Conservation (phyloP, 768 basidiomycete species). For the Trametes maxima region DNA sequence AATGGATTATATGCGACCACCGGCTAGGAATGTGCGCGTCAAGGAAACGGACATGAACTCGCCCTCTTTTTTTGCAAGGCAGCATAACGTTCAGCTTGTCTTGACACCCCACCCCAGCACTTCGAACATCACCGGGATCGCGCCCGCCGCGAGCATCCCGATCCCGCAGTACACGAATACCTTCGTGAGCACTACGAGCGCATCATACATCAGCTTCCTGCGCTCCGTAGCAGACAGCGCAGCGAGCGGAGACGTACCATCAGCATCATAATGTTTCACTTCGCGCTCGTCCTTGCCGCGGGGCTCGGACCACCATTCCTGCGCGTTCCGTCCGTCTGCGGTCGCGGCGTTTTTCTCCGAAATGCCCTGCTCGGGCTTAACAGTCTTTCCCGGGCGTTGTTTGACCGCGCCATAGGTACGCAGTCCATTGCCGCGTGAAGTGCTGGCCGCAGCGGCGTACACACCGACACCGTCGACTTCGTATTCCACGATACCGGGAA, state of each 20-base stretch:
- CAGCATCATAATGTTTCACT: slow-evolving; percentile 82
- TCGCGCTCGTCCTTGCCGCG: slow-evolving; percentile 7
- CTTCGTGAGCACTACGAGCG: slow-evolving; percentile 76
- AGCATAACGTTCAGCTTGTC: slow-evolving; percentile 16
- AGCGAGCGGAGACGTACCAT: slow-evolving; percentile 55
- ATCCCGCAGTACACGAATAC: slow-evolving; percentile 91
- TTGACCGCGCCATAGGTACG: slow-evolving; percentile 15
- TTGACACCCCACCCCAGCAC: slow-evolving; percentile 66
- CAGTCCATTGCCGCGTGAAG: slow-evolving; percentile 21
- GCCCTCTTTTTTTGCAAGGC: too few species aligned
- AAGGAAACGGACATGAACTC: too few species aligned
- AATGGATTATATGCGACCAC: too few species aligned
- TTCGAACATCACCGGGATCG: slow-evolving; percentile 69
- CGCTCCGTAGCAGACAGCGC: background rate
- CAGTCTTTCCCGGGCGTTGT: slow-evolving; percentile 15
- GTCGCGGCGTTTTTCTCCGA: slow-evolving; percentile 7
- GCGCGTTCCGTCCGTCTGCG: slow-evolving; percentile 8
- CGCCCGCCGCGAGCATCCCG: slow-evolving; percentile 62
- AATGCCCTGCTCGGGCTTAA: slow-evolving; percentile 4
- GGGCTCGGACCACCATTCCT: slow-evolving; percentile 9
- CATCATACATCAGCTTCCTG: background rate
- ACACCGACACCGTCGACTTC: slow-evolving; percentile 29
- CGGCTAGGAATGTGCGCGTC: too few species aligned
- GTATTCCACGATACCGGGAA: slow-evolving; percentile 46
- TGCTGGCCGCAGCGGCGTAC: slow-evolving; percentile 17